Percentiles rank a stretch among this genome's conserved stretches.
These are phyloP conservation scores for Asterophora lycoperdoides DNA, from an alignment of 768 basidiomycete species.

Conservation along the genomic window DNA sequence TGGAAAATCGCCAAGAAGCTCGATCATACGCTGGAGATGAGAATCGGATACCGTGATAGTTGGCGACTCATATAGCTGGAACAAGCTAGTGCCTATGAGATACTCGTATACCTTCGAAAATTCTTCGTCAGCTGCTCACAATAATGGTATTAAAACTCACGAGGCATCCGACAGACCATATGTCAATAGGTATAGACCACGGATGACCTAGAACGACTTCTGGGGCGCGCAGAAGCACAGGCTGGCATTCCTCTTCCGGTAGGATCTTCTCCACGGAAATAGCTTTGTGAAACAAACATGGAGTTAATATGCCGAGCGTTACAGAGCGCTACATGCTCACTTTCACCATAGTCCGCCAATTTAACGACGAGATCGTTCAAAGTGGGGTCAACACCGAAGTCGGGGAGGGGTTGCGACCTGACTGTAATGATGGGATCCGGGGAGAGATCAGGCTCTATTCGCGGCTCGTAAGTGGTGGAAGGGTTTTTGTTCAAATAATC, in stretches of 20 bases:
- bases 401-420: constrained; percentile 23
- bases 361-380: constrained; percentile 15
- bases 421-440: constrained; percentile 22
- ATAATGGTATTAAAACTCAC: constrained; percentile 10
- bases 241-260: constrained; percentile 4
- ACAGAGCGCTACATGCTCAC: constrained; percentile 9
- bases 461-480: constrained; percentile 10
- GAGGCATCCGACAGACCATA: constrained; percentile 25
- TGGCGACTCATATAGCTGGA: neutral
- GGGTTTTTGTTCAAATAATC: constrained; percentile 10
- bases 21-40: constrained; percentile 17
- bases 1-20: constrained; percentile 18
- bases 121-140: neutral
- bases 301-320: neutral
- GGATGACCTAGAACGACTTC: constrained; percentile 17
- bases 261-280: neutral
- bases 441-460: constrained; percentile 13
- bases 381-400: constrained; percentile 11
- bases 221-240: constrained; percentile 18
- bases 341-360: constrained; percentile 19
- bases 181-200: constrained; percentile 21
- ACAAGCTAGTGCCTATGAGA: neutral
- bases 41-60: too few species aligned
- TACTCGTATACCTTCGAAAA: constrained; percentile 11
- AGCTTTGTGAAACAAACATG: neutral